A percentile compares a stretch with the other conserved stretches of the same genome.
Evolutionary conservation across 2,329 filamentous ascomycete genomes (phyloP).

Genomic region (Monilinia vaccinii-corymbosi): DNA sequence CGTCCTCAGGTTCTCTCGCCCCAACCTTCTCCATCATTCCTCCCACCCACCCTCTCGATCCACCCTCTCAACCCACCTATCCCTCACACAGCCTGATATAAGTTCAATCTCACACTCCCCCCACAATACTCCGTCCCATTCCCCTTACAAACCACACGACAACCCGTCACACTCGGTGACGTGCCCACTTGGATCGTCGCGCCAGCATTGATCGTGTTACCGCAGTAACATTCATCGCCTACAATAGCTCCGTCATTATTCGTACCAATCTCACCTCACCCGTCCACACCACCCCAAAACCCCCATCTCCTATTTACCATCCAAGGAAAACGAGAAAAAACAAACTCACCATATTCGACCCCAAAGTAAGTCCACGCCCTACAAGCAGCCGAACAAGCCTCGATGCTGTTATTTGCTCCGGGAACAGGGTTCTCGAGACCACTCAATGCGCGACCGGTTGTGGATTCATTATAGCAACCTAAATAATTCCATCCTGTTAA

Average conservation of each 20-base stretch:
- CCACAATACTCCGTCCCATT: not conserved
- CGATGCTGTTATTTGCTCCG: conserved; percentile 21
- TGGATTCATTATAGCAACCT: conserved; percentile 19
- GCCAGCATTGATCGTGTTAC: not conserved
- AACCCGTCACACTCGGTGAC: not conserved
- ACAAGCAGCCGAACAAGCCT: conserved; percentile 24
- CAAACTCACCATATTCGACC: conserved; percentile 30
- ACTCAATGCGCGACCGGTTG: conserved; percentile 14
- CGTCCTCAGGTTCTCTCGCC: not conserved
- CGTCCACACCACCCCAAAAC: not conserved
- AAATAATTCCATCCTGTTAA: conserved; percentile 12
- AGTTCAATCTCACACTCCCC: not conserved
- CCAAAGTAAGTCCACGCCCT: conserved; percentile 30
- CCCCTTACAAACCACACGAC: not conserved
- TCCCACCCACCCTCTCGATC: no score
- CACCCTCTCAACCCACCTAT: not conserved
- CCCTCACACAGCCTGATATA: not conserved
- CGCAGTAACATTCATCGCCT: not conserved
- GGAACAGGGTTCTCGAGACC: conserved; percentile 5
- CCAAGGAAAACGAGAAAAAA: not conserved
- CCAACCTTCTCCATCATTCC: not conserved
- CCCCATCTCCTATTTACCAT: not conserved
- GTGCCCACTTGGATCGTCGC: not conserved
- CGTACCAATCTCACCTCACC: not conserved
- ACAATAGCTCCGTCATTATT: not conserved